Conservation (phyloP, 2,329 filamentous ascomycete genomes). For the Penicillium sp. region DNA sequence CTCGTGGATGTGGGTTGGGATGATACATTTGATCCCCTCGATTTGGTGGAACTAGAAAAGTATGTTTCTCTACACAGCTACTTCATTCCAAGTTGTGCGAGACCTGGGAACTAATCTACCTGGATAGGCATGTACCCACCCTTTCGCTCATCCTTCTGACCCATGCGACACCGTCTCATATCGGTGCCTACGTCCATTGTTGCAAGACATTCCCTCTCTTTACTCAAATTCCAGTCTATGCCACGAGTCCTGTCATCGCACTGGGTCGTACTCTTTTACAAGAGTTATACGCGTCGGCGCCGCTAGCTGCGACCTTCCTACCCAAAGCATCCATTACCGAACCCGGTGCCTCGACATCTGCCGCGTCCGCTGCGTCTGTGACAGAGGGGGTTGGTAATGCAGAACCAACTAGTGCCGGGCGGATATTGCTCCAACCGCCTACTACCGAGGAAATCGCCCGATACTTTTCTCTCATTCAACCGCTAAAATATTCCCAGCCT, state of each 20-base stretch:
- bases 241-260: constrained; percentile 89
- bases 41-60: constrained; percentile 89
- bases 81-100: background rate
- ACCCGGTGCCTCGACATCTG: constrained; percentile 54
- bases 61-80: constrained; percentile 49
- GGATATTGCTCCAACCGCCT: constrained; percentile 70
- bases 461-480: constrained; percentile 89
- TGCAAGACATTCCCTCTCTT: constrained; percentile 96
- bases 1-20: constrained; percentile 97
- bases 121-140: constrained; percentile 78
- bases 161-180: constrained; percentile 87
- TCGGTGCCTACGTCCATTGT: constrained; percentile 93
- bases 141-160: constrained; percentile 93
- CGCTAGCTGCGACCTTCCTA: constrained; percentile 84
- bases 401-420: constrained; percentile 35
- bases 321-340: constrained; percentile 71
- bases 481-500: constrained; percentile 95
- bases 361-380: constrained; percentile 37
- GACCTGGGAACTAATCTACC: background rate
- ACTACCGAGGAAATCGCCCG: constrained; percentile 86
- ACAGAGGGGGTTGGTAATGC: constrained; percentile 38
- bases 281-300: constrained; percentile 89
- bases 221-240: constrained; percentile 89
- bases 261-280: constrained; percentile 88
- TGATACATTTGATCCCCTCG: constrained; percentile 80